Evolutionary conservation across 2,329 filamentous ascomycete genomes (phyloP), one percentile per base, ranked within the genome.

Genomic region (Paecilomyces dactylethromorphus): DNA sequence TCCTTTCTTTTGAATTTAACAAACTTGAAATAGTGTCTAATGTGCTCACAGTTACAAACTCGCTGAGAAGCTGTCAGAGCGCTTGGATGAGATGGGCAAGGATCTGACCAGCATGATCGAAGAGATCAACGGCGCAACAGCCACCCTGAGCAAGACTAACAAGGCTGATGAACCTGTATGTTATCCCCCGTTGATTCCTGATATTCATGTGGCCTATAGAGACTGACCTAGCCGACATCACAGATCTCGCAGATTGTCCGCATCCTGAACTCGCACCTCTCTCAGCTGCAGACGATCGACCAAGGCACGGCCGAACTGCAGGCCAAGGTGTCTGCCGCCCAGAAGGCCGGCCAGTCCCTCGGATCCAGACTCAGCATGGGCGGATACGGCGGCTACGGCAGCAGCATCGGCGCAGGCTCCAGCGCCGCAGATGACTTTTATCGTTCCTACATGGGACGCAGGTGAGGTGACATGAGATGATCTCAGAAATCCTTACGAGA

Each of bases 31-130:
- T 3, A 53, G 6, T 53, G 13, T 52, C 67, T 75, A 56, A 76
- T 64, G 51, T 18, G 10, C 22, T 13, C 13, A 57, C 65, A 85
- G 82, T 32, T 87, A 97, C 79, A 95, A 96, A 82, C 81, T 95
- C 56, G 94, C 94, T 1, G 94, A 99, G 81, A 94, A 91, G 75
- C 83, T 97, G 64, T 91, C 91, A 11, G 91, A 96, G 71, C 87
- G 91, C 64, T 81, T 99, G 64, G 92, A 96, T 59, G 92, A 96
- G 67, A 95, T 97, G 86, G 92, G 91, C 70, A 90, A 91, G 71
- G 92, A 96, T 71, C 81, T 99, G 63, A 87, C 86, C 54, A 93
- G 91, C 77, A 97, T 99, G 92, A 96, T 99, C 67, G 92, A 96
- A 71, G 94, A 97, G 76, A 96, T 99, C 72, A 99, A 99, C 72